Percentiles rank a stretch among this genome's conserved stretches.
Conservation (phyloP, 139 green algal genomes). For the Picochlorum costavermella region DNA sequence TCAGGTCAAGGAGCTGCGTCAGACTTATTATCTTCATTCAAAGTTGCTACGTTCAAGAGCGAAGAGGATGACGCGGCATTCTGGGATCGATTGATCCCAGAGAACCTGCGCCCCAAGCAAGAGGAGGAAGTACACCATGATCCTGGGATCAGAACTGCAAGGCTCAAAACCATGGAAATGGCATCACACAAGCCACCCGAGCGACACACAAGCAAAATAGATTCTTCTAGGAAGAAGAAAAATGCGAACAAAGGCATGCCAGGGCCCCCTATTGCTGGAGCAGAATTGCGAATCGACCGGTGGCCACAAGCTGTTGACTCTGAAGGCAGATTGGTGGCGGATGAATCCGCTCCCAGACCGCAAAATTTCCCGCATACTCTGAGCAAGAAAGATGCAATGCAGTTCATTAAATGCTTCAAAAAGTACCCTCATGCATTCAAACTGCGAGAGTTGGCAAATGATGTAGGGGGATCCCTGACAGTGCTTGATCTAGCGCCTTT, state of each 20-base stretch:
- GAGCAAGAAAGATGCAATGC: constrained; percentile 44
- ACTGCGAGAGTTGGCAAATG: constrained; percentile 36
- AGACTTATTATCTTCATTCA: constrained; percentile 81
- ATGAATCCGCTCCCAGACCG: constrained; percentile 2
- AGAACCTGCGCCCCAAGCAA: constrained; percentile 32
- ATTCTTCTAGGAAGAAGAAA: neutral
- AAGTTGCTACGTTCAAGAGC: constrained; percentile 78
- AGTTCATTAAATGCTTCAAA: constrained; percentile 54
- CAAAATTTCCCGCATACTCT: constrained; percentile 24
- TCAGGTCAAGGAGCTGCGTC: constrained; percentile 8
- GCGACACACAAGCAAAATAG: too few relatives aligned
- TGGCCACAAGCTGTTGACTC: constrained; percentile 41
- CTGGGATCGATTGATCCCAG: constrained; percentile 83
- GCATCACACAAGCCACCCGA: neutral
- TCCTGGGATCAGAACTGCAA: constrained; percentile 30
- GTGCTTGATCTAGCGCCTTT: constrained; percentile 1
- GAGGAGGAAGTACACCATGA: constrained; percentile 18
- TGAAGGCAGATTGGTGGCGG: neutral
- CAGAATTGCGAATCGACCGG: constrained; percentile 51
- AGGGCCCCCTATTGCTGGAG: constrained; percentile 53
- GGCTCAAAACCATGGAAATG: constrained; percentile 22
- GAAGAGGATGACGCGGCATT: constrained; percentile 86
- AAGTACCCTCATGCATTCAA: constrained; percentile 30
- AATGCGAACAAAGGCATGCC: constrained; percentile 19
- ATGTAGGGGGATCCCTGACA: constrained; percentile 22